Conservation (phyloP, 1,139 yeast species). For the Geotrichum klebahnii region DNA sequence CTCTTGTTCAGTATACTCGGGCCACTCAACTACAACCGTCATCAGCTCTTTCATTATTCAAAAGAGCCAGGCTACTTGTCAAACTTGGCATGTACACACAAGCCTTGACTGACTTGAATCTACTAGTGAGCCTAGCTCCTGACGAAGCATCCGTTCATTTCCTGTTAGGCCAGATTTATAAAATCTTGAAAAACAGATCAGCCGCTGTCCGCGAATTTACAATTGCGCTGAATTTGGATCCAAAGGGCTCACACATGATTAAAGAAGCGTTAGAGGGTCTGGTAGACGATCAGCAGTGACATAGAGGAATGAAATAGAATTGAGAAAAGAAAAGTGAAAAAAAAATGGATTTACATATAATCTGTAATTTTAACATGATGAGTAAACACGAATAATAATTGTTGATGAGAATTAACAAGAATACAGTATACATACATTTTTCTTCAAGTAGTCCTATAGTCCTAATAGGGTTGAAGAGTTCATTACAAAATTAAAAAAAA, state of each 20-base stretch:
- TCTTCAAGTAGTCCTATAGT: no score
- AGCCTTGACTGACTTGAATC: slow-evolving; percentile 72
- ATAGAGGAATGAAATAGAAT: not conserved
- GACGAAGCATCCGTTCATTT: slow-evolving; percentile 94
- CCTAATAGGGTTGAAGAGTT: not conserved
- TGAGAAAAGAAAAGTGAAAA: not conserved
- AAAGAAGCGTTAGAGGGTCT: slow-evolving; percentile 69
- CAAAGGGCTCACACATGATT: slow-evolving; percentile 84
- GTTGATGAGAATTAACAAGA: no score
- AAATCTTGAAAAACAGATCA: slow-evolving; percentile 65
- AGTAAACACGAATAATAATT: not conserved
- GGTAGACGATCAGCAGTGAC: no score
- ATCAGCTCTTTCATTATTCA: slow-evolving; percentile 82
- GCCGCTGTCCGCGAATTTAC: slow-evolving; percentile 85
- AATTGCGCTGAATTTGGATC: slow-evolving; percentile 84
- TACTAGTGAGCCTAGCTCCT: slow-evolving; percentile 71
- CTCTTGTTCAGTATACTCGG: slow-evolving; percentile 74
- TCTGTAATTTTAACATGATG: not conserved
- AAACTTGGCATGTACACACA: slow-evolving; percentile 64
- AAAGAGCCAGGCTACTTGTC: slow-evolving; percentile 78
- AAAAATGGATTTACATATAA: not conserved
- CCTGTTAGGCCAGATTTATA: slow-evolving; percentile 80
- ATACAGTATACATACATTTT: no score
- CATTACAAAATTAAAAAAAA: slow-evolving; percentile 5
- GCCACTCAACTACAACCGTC: slow-evolving; percentile 75